Evolutionary conservation across 176 grass and related monocot species (phyloP).

Genomic region (Triticum turgidum): DNA sequence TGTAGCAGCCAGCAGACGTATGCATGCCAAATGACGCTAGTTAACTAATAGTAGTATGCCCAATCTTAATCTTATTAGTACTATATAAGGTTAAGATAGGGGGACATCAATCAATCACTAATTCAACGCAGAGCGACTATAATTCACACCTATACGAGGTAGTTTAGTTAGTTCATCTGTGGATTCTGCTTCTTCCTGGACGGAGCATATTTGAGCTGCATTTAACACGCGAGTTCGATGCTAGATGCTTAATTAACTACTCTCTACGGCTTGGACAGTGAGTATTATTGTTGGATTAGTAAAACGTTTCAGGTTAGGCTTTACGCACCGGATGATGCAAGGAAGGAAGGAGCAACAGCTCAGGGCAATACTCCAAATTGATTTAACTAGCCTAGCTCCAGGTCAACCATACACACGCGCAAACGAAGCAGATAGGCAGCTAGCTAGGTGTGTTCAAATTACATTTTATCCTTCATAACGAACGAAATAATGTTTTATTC

Average conservation of each 20-base stretch:
- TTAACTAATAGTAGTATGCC: not conserved
- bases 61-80: too few relatives aligned
- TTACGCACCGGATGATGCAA: not conserved
- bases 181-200: not conserved
- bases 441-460: not conserved
- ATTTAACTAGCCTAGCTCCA: too few relatives aligned
- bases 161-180: not conserved
- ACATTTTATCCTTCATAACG: not conserved
- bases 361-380: too few relatives aligned
- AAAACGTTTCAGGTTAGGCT: not conserved
- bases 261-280: not conserved
- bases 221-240: not conserved
- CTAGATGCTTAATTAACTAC: not conserved
- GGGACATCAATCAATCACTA: not conserved
- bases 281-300: not conserved
- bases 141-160: not conserved
- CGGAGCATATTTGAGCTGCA: not conserved
- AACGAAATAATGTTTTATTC: not conserved
- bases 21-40: not conserved
- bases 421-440: not conserved
- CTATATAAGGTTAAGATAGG: not conserved
- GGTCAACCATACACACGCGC: not conserved
- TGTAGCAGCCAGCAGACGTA: not conserved
- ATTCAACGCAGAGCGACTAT: not conserved
- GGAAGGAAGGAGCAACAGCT: not conserved